Conservation (phyloP, 139 green algal genomes). For the Chlamydomonas incerta region DNA sequence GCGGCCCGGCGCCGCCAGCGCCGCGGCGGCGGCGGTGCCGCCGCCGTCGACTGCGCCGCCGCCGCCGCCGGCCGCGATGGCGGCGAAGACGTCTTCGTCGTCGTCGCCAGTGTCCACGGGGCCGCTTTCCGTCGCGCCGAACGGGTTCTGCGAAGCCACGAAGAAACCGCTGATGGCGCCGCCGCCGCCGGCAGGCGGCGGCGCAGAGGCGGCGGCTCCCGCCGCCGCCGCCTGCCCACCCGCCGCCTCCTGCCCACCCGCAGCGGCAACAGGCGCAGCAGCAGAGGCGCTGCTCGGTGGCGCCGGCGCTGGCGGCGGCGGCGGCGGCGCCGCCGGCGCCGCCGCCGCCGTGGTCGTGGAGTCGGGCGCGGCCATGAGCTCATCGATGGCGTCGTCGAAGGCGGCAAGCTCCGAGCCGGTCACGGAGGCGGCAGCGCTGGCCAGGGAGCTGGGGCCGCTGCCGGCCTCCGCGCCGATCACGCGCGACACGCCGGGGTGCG, state of each 20-base stretch:
- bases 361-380: neutral
- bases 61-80: neutral
- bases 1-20: neutral
- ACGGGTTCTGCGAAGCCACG: conserved; percentile 5
- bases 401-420: neutral
- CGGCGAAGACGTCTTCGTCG: conserved; percentile 12
- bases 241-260: neutral
- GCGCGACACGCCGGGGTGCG: conserved; percentile 3
- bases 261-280: neutral
- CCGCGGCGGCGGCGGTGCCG: neutral
- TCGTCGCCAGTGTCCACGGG: neutral
- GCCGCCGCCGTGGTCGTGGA: too few species aligned
- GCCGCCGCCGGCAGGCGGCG: too few species aligned
- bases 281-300: too few species aligned
- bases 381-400: conserved; percentile 25
- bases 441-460: too few species aligned
- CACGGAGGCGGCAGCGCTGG: neutral
- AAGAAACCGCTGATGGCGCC: neutral
- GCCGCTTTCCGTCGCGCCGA: neutral
- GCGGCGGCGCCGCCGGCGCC: neutral
- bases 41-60: neutral
- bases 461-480: neutral
- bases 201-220: too few species aligned
- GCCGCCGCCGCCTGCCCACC: neutral
- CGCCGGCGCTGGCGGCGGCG: neutral